Evolutionary conservation across 2,329 filamentous ascomycete genomes (phyloP), one percentile per base, ranked within the genome.

Genomic region (Claviceps sp.): DNA sequence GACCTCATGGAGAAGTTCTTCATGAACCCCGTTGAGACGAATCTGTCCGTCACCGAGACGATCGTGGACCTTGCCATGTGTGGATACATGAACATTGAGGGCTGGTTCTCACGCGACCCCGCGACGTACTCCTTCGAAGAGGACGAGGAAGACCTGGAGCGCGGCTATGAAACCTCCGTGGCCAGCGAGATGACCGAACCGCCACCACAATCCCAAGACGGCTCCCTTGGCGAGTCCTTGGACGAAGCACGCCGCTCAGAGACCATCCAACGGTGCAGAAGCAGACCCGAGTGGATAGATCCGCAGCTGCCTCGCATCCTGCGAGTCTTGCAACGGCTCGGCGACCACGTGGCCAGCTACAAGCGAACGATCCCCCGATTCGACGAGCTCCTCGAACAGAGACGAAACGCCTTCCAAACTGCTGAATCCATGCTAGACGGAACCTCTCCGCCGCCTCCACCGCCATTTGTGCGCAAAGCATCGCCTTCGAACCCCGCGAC

Each of bases 11-110:
- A 84, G 45, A 83, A 77, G 0, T 98, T 97, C 62, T 89, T 96
- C 59, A 77, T 87, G 5, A 98, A 98, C 60, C 84, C 89, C 2
- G 82, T 97, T 2, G 89, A 96, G 59, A 90, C 87, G 2, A 98
- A 98, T 59, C 71, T 98, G 3, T 86, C 85, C 0, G 74, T 96
- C 1, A 97, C 91, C 0, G 87, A 94, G 60, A 79, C 86, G 1
- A 74, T 97, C 44, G 78, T 94, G 30, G 85, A 88, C 57, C 73
- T 98, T 42, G 87, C 87, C 11, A 82, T 87, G 1, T 97, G 93
- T 59, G 86, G 89, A 5, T 86, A 87, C 56, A 84, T 95, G 62
- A 81, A 83, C 19, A 75, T 96, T 13, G 89, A 96, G 62, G 86
- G 87, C n/a, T 98, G 93, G 91, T 72, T 97, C 34, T 73, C 91